Base-by-base conservation (phyloP, 1,139 yeast genomes). In the Scheffersomyces insectosa region DNA sequence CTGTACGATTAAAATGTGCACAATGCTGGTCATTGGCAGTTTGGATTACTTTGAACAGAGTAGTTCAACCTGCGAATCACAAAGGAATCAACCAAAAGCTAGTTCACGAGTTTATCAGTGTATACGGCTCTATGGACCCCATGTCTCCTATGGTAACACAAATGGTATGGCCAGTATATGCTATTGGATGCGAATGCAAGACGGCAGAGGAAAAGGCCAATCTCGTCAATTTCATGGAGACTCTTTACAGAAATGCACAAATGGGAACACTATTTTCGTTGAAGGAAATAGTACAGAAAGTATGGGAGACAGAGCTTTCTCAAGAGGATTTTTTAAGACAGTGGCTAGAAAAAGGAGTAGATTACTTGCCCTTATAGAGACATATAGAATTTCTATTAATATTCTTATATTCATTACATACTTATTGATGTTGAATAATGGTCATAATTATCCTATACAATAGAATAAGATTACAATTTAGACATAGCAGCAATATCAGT, bases 401-500 rank as follows among this genome's bases (percentile, higher is more conserved):
- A 82, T 80, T 90, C 90, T 77, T 80, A 87, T 97, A 91, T 90
- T 46, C 52, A 42, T 49, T 45, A 48, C 34, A 45, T 44, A 45
- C 48, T 39, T 36, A 47, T 43, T 36, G 44, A 37, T 16, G 25
- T 20, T 20, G 25, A 20, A 20, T 20, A 20, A 8, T 37, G 28
- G 35, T 44, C 43, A 42, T 42, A 40, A 42, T 39, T 42, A 41
- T 44, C 41, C 55, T 48, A 51, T 48, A 48, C 57, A 54, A 52
- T 55, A 51, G 56, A 54, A 49, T 38, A 37, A 34, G 41, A 38
- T 84, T 89, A 91, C 77, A 91, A 83, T 80, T 91, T 91, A 77
- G 81, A 88, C 97, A 91, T 91, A 75, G 98, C 98, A 77, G 95
- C 97, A 72, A 91, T 73, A 75, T 91, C 98, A 56, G 96, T 85